phyloP scores from a whole-genome alignment of 495 filamentous ascomycete genomes.

The Penicillium atrosanguineum region DNA sequence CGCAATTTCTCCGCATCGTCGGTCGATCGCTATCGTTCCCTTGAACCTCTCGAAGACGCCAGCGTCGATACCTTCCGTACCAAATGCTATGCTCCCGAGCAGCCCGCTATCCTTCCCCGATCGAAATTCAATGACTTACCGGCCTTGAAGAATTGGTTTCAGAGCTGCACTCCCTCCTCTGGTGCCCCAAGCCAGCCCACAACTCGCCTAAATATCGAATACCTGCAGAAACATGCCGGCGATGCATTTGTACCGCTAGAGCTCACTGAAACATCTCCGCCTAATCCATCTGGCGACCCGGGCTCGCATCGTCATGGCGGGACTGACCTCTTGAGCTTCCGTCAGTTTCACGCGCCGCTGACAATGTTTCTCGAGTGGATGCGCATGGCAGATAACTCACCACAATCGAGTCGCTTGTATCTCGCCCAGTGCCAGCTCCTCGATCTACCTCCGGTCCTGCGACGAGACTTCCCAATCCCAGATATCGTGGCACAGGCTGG shows the following conservation, averaged over 20 bases:
- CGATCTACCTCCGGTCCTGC: slow-evolving; percentile 59
- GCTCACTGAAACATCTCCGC: slow-evolving; percentile 36
- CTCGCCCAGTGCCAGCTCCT: slow-evolving; percentile 77
- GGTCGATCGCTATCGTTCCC: slow-evolving; percentile 21
- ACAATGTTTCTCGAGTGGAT: slow-evolving; percentile 57
- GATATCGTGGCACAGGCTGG: slow-evolving; percentile 57
- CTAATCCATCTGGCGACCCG: not conserved
- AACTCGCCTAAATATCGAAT: slow-evolving; percentile 44
- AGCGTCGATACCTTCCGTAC: slow-evolving; percentile 47
- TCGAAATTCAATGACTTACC: slow-evolving; percentile 45
- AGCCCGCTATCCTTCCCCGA: slow-evolving; percentile 49
- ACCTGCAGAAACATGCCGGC: slow-evolving; percentile 46
- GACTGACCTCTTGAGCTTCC: slow-evolving; percentile 35
- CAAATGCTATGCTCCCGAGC: slow-evolving; percentile 43
- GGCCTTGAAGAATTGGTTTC: slow-evolving; percentile 56
- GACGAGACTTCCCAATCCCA: slow-evolving; percentile 67
- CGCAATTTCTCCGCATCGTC: slow-evolving; percentile 22
- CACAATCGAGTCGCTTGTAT: slow-evolving; percentile 56
- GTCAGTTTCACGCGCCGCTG: slow-evolving; percentile 56
- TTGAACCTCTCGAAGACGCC: slow-evolving; percentile 29
- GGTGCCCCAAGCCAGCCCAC: not conserved
- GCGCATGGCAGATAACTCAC: slow-evolving; percentile 26
- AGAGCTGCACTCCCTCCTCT: not conserved
- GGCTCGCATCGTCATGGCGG: not conserved
- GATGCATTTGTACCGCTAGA: slow-evolving; percentile 58